Evolutionary conservation across 495 filamentous ascomycete genomes (phyloP).

Genomic region (Halenospora varia): DNA sequence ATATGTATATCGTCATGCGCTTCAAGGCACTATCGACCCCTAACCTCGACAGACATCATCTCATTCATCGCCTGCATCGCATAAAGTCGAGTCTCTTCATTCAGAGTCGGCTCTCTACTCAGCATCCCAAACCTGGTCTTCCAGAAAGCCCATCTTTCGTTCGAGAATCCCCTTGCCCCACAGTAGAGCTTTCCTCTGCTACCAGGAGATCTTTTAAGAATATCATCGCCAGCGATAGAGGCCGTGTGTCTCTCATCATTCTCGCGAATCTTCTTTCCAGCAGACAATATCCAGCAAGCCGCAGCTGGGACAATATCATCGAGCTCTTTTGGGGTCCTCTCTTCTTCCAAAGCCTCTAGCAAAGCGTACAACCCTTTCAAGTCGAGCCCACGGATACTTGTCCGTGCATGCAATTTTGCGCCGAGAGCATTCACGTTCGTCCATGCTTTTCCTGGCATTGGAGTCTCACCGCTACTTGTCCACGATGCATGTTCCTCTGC

Average conservation of each 20-base stretch:
- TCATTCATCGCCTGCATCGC: neutral
- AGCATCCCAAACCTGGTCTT: neutral
- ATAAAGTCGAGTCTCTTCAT: neutral
- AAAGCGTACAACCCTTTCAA: neutral
- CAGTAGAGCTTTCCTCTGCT: neutral
- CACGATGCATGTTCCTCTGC: neutral
- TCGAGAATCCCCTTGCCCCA: neutral
- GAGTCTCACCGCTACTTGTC: neutral
- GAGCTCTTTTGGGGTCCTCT: neutral
- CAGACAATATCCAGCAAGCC: neutral
- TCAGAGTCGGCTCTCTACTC: neutral
- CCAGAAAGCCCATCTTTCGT: slow-evolving; percentile 1
- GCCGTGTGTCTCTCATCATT: neutral
- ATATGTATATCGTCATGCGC: neutral
- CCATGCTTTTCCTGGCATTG: neutral
- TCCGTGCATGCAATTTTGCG: neutral
- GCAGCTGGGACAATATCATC: neutral
- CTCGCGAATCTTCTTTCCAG: neutral
- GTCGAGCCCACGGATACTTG: neutral
- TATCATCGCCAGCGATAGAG: neutral
- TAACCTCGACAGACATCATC: neutral
- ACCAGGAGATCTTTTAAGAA: neutral
- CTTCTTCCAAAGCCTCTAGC: neutral
- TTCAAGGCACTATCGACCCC: neutral
- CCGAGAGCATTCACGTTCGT: neutral